These are phyloP conservation scores for Combretum micranthum DNA, from an alignment of 345 rosid species.

Conservation along the genomic window DNA sequence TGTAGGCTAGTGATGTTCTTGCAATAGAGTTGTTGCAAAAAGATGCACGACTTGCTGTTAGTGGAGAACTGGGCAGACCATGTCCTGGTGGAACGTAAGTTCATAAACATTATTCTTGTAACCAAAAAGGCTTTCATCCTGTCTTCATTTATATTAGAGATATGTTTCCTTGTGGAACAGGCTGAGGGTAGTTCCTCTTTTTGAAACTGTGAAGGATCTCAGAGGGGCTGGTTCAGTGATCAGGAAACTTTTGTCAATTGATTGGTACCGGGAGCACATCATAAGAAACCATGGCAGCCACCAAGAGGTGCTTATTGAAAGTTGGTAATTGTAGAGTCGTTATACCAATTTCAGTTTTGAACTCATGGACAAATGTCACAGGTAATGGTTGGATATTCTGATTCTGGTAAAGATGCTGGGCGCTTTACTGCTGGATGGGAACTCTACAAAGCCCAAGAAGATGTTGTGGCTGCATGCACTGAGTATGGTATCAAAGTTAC, in stretches of 20 bases:
- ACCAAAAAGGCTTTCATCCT: conserved; percentile 1
- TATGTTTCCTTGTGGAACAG: conserved; percentile 24
- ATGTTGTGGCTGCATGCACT: conserved; percentile 92
- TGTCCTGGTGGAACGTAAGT: conserved; percentile 90
- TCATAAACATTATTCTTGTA: no score
- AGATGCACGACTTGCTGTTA: conserved; percentile 79
- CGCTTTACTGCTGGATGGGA: conserved; percentile 99
- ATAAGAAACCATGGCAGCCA: conserved; percentile 75
- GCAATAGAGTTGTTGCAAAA: conserved; percentile 97
- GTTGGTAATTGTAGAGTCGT: conserved; percentile 1
- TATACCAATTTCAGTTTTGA: not conserved
- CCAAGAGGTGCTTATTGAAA: conserved; percentile 60
- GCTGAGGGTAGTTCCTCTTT: conserved; percentile 89
- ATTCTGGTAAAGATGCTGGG: conserved; percentile 99
- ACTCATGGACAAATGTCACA: conserved; percentile 17
- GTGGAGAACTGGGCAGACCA: conserved; percentile 77
- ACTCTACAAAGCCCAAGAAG: conserved; percentile 97
- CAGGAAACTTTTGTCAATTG: conserved; percentile 75
- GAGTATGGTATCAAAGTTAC: conserved; percentile 85
- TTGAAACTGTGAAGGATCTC: conserved; percentile 88
- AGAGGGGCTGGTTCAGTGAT: conserved; percentile 87
- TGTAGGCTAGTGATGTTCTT: conserved; percentile 91
- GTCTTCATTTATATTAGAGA: not conserved
- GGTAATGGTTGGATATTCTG: conserved; percentile 99
- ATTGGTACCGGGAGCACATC: conserved; percentile 85